Percentiles rank a stretch among this genome's conserved stretches.
These are phyloP conservation scores for Somion occarium DNA, from an alignment of 1,284 basidiomycete genomes.

Conservation along the genomic window DNA sequence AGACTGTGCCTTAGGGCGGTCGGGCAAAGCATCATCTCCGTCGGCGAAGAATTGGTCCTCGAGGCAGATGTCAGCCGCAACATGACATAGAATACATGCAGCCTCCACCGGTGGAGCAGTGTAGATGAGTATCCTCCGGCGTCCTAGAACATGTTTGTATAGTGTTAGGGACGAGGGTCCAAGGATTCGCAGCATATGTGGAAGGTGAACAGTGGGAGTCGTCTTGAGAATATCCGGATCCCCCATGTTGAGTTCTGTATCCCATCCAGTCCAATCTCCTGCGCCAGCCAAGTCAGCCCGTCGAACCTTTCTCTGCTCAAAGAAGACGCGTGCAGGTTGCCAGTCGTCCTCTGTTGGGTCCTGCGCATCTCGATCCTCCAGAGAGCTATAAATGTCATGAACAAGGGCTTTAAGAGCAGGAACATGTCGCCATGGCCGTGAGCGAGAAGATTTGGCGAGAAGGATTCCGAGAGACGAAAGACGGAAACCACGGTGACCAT, in stretches of 20 bases:
- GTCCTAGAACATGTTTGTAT: slow-evolving; percentile 71
- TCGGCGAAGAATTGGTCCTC: slow-evolving; percentile 42
- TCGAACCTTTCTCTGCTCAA: slow-evolving; percentile 53
- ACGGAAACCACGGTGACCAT: slow-evolving; percentile 72
- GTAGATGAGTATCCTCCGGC: slow-evolving; percentile 68
- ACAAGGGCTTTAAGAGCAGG: slow-evolving; percentile 56
- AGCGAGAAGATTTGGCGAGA: slow-evolving; percentile 54
- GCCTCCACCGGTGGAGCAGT: slow-evolving; percentile 74
- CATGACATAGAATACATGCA: slow-evolving; percentile 70
- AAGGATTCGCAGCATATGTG: slow-evolving; percentile 66
- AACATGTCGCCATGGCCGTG: slow-evolving; percentile 70
- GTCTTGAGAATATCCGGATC: slow-evolving; percentile 13
- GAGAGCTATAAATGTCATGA: slow-evolving; percentile 45
- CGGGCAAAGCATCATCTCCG: slow-evolving; percentile 10
- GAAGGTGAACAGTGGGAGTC: slow-evolving; percentile 58
- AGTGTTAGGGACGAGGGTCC: slow-evolving; percentile 72
- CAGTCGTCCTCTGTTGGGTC: slow-evolving; percentile 56
- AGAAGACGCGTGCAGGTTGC: slow-evolving; percentile 58
- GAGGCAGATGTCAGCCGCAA: slow-evolving; percentile 67
- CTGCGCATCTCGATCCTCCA: slow-evolving; percentile 42
- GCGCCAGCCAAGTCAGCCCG: slow-evolving; percentile 43
- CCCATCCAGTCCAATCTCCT: slow-evolving; percentile 64
- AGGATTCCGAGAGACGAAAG: slow-evolving; percentile 75
- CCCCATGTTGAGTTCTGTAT: slow-evolving; percentile 40
- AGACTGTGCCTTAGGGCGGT: slow-evolving; percentile 39